Base-by-base conservation (phyloP, 345 rosid genomes). In the Viola odorata region DNA sequence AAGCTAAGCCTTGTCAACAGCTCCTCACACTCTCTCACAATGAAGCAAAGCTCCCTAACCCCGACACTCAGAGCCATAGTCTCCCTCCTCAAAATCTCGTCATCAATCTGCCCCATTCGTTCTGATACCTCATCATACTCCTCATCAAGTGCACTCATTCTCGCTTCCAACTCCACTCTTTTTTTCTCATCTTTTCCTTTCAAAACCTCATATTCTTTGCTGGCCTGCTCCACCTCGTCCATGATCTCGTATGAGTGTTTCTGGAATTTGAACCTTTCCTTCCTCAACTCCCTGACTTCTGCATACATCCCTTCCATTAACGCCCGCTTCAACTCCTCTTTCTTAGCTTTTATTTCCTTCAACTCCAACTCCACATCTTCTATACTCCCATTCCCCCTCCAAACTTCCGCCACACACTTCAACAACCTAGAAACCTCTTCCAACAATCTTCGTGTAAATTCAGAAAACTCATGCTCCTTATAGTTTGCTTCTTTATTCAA, bases 11-110 rank as follows among this genome's bases (percentile, higher is more conserved):
- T 72, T 69, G 80, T 76, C 57, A 88, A 87, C 89, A 88, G 72
- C 76, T 79, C 89, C 57, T 66, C 86, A 77, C 88, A 85, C 68
- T 88, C 96, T 67, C 91, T 83, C 78, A 87, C 94, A 47, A 91
- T 84, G 70, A 75, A 84, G 62, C 81, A 75, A 69, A 91, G 85
- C 82, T 87, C 97, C 67, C 96, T 80, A 63, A 87, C 82, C 37
- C 92, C 89, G 67, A 81, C 58, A 65, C 96, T 91, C 76, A 87
- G 55, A 1, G 86, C 81, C 55, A 64, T 41, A 0, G 87, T 79
- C 79, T 91, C 96, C 68, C 71, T 81, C 81, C 76, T 81, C 53
- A 75, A 62, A 67, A 85, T 78, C 37, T 13, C 58, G 73, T 84
- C 91, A 38, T 84, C 87, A 56, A 84, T 72, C 70, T 81, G 87